phyloP scores from a whole-genome alignment of 441 rosid genomes.

The Croton setiger region DNA sequence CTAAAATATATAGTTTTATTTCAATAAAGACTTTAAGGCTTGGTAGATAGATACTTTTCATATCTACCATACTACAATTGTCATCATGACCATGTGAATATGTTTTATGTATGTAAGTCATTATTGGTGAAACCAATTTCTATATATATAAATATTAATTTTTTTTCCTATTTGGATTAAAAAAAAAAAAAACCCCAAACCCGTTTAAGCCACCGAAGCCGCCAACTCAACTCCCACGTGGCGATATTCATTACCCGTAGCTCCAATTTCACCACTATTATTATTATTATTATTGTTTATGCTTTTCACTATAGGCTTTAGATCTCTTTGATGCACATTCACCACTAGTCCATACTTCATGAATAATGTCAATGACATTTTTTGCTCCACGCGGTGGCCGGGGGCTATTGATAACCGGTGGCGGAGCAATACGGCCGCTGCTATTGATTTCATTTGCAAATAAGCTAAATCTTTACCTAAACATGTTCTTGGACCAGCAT shows the following conservation, averaged over 20 bases:
- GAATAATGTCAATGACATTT: slow-evolving; percentile 81
- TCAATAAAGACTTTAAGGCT: too few relatives aligned
- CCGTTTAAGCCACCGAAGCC: slow-evolving; percentile 23
- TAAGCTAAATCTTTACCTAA: slow-evolving; percentile 85
- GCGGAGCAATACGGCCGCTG: slow-evolving; percentile 56
- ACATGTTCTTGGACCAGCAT: slow-evolving; percentile 79
- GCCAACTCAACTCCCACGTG: slow-evolving; percentile 14
- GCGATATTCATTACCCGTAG: neutral
- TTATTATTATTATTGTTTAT: slow-evolving; percentile 12
- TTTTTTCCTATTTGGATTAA: too few relatives aligned
- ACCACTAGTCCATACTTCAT: slow-evolving; percentile 75
- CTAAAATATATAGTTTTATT: too few relatives aligned
- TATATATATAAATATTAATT: too few relatives aligned
- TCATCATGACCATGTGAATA: too few relatives aligned
- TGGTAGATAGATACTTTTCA: too few relatives aligned
- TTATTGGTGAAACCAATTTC: too few relatives aligned
- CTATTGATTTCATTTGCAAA: slow-evolving; percentile 81
- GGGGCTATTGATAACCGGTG: slow-evolving; percentile 51
- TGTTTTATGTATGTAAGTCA: too few relatives aligned
- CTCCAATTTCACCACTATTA: neutral
- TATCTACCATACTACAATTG: too few relatives aligned
- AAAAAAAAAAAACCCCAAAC: too few relatives aligned
- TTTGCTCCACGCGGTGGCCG: slow-evolving; percentile 79
- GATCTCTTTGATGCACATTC: slow-evolving; percentile 49
- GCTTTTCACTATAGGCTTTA: slow-evolving; percentile 34